Base-by-base conservation (phyloP, 2,329 filamentous ascomycete genomes). In the Aspergillus versicolor region DNA sequence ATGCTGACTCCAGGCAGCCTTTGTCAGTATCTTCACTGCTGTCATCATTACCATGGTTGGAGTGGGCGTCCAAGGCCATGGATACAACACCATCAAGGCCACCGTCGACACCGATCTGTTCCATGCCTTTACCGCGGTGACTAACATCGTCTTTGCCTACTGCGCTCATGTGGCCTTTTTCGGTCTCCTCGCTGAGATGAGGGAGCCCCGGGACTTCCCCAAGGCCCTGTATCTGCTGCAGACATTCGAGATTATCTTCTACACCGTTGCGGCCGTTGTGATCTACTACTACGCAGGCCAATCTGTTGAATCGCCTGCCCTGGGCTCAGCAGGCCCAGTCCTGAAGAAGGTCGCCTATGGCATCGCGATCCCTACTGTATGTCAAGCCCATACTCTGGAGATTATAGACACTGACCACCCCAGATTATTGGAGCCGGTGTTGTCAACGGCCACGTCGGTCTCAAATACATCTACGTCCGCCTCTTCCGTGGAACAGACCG, bases 11-110 rank as follows among this genome's bases (percentile, higher is more conserved):
- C 17, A 22, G 15, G 24, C 27, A 53, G 38, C 45, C 17, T 89
- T 88, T 63, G 74, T 80, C 24, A 88, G 84, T 42, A 84, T 89
- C 61, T 65, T 85, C 24, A 64, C 80, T 5, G 85, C 86, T 21
- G 85, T 89, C 30, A 75, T 83, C 22, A 79, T 88, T 64, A 86
- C 84, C 57, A 87, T 90, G 75, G 79, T 88, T 60, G 84, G 79
- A 4, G 83, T 87, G 4, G 85, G 82, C 3, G 34, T 53, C 21
- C 51, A 53, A 11, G 43, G 34, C 32, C 21, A 13, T 2, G 19
- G n/a, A 15, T 38, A 32, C 19, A 41, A 13, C 1, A 37, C 2
- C 34, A 5, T 52, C 27, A 32, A 46, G 9, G 51, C 51, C 8
- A 52, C 51, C 0, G 24, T 43, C 2, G 30, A 45, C 22, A 30